Base-by-base conservation (phyloP, 257 asterid genomes). In the Solanum tacnaense region DNA sequence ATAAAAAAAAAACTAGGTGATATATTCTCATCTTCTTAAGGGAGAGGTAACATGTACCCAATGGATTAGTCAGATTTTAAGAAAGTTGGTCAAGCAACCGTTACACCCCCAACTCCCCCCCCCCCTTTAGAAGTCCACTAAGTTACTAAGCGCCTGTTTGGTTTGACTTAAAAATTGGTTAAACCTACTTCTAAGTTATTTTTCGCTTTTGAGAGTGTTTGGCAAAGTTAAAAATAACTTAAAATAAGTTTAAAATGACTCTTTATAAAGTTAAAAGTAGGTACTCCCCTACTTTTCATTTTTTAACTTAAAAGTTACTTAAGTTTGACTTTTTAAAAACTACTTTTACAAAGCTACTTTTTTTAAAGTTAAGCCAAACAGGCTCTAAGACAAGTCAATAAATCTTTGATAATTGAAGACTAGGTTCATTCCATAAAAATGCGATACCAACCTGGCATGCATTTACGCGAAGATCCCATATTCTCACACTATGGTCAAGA, bases 381-480 rank as follows among this genome's bases (percentile, higher is more conserved):
- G 3, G 62, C 62, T 52, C 62, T 52, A 52, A 81, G 39, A 46
- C 60, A 74, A 27, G 20, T 81, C 39, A 81, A 81, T 27, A 81
- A 29, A 11, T 79, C 39, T 29, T 29, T 81, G 29, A 81, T 46
- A 46, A 49, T 29, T 46, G 41, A 46, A 46, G 29, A 81, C 68
- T 52, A 81, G 29, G 68, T 49, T 44, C 31, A 81, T 49, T 46
- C 36, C 67, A 49, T 49, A 49, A 81, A 81, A n/a, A 46, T 81
- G 78, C 31, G 31, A 86, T 86, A 89, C 95, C 88, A 91, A 97
- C 99, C 99, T 97, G 99, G 84, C 99, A 97, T 27, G 95, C 94
- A 90, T 97, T 96, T 85, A 97, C 99, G 7, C 99, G 98, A 83
- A 97, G 96, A 91, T 97, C 99, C 99, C 99, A 97, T 90, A 96